A percentile compares a stretch with the other conserved stretches of the same genome.
Evolutionary conservation across 495 filamentous ascomycete genomes (phyloP).

Genomic region (Neohortaea acidophila): DNA sequence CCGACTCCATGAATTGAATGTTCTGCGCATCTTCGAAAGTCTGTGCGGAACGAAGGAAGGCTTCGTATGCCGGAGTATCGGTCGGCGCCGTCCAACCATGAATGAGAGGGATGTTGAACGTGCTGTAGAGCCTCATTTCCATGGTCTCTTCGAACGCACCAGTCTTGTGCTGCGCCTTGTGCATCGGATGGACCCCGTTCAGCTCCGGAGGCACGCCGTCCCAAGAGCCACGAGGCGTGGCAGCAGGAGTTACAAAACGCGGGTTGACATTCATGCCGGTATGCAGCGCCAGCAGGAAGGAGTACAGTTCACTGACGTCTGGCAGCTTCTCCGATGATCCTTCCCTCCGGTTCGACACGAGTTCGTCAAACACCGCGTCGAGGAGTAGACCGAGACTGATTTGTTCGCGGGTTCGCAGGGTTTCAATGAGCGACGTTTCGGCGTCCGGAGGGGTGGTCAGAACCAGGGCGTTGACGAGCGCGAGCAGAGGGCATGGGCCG

Average conservation of each 20-base stretch:
- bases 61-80: constrained; percentile 44
- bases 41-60: constrained; percentile 55
- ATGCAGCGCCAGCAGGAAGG: constrained; percentile 75
- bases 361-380: constrained; percentile 77
- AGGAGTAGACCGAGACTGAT: constrained; percentile 72
- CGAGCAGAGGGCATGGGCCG: constrained; percentile 84
- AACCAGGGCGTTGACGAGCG: constrained; percentile 81
- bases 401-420: constrained; percentile 64
- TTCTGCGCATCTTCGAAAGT: constrained; percentile 87
- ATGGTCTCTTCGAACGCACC: constrained; percentile 69
- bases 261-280: constrained; percentile 99
- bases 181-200: constrained; percentile 10
- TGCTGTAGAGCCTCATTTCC: constrained; percentile 75
- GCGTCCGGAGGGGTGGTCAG: constrained; percentile 52
- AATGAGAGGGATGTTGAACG: constrained; percentile 75
- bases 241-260: constrained; percentile 46
- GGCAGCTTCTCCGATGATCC: constrained; percentile 45
- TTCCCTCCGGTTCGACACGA: constrained; percentile 51
- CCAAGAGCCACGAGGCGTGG: constrained; percentile 8
- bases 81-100: constrained; percentile 77
- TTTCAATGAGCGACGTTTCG: constrained; percentile 58
- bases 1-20: constrained; percentile 72
- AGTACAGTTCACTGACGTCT: constrained; percentile 73
- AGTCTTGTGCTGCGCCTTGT: constrained; percentile 26
- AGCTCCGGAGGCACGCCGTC: constrained; percentile 23